Evolutionary conservation across 208 protist genomes (phyloP).

Genomic region (Crithidia expoeki): DNA sequence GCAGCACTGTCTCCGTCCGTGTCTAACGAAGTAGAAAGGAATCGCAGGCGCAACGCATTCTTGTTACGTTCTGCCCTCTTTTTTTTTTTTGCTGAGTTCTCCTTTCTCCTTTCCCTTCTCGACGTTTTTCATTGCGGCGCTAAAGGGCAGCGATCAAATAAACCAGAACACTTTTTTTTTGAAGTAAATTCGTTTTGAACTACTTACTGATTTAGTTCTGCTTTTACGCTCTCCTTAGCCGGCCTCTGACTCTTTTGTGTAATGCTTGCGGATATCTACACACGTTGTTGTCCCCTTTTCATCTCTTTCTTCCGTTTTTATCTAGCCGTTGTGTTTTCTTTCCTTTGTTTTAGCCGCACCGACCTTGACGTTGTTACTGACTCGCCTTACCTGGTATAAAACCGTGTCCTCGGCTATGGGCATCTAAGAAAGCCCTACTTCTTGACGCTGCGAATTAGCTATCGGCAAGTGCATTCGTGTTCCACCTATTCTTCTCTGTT

Average conservation of each 20-base stretch:
- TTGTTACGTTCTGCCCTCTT: no score
- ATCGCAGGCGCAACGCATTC: conserved; percentile 1
- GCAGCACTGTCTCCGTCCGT: background rate
- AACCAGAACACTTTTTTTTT: background rate
- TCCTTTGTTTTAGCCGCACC: no score
- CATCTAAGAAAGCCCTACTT: no score
- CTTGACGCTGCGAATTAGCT: no score
- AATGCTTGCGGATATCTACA: background rate
- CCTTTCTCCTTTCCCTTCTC: conserved; percentile 16
- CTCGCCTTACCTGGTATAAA: no score
- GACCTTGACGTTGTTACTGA: no score
- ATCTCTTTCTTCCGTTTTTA: background rate
- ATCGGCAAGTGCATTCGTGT: no score
- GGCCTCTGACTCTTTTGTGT: background rate
- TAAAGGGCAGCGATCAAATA: background rate
- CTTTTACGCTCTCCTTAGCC: background rate
- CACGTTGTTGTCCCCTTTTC: background rate
- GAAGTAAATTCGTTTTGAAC: no score
- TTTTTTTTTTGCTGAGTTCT: no score
- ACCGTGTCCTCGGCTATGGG: no score
- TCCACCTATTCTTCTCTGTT: no score
- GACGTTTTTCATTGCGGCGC: background rate
- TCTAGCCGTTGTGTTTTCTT: no score
- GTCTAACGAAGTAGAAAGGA: background rate
- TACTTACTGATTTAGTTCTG: background rate